Conservation (phyloP, 352 stramenopile species). For the Phytophthora nicotianae region DNA sequence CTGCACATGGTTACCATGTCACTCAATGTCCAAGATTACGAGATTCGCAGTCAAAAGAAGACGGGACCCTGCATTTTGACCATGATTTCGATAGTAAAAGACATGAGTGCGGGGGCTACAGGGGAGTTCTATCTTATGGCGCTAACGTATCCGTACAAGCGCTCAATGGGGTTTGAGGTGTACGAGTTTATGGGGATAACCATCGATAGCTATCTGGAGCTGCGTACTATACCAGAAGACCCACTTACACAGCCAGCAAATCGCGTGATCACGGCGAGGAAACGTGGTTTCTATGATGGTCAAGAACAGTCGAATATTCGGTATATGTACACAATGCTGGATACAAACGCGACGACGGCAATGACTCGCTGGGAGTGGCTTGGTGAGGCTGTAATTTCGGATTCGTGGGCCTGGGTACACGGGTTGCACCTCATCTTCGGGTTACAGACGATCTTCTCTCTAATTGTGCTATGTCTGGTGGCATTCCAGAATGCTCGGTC, state of each 20-base stretch:
- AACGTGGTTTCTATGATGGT: conserved; percentile 37
- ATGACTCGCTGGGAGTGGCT: conserved; percentile 25
- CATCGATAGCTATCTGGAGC: conserved; percentile 20
- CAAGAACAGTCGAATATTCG: conserved; percentile 39
- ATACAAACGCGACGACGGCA: conserved; percentile 19
- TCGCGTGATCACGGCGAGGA: conserved; percentile 26
- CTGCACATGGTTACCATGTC: conserved; percentile 31
- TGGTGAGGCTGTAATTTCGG: conserved; percentile 27
- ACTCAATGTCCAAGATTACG: conserved; percentile 43
- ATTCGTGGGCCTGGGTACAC: conserved; percentile 49
- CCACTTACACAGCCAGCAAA: conserved; percentile 23
- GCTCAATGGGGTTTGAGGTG: conserved; percentile 35
- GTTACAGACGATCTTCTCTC: conserved; percentile 34
- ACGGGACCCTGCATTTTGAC: conserved; percentile 23
- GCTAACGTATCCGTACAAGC: conserved; percentile 35
- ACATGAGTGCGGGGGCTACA: conserved; percentile 20
- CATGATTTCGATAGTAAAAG: conserved; percentile 29
- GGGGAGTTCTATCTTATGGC: conserved; percentile 32
- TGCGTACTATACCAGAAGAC: conserved; percentile 22
- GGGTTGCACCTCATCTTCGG: conserved; percentile 40
- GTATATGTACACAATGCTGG: conserved; percentile 32
- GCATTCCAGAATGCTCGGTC: conserved; percentile 27
- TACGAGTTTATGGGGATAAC: conserved; percentile 33
- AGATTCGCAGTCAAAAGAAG: conserved; percentile 25
- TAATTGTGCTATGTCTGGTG: conserved; percentile 36